Evolutionary conservation across 495 filamentous ascomycete species (phyloP).

Genomic region (Massariosphaeria phaeospora): DNA sequence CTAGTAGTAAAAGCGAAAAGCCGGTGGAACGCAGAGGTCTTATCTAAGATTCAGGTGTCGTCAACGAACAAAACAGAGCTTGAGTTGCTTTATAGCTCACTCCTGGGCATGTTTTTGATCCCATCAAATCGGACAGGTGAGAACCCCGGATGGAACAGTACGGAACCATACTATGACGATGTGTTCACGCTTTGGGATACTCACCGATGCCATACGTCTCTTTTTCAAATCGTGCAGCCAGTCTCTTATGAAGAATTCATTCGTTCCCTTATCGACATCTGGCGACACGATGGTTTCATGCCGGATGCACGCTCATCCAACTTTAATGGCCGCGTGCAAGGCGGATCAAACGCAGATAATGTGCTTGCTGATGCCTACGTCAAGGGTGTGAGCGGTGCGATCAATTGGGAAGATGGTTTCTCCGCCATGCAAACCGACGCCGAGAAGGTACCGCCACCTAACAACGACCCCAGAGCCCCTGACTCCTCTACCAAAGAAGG

Average conservation of each 20-base stretch:
- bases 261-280: conserved; percentile 67
- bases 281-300: conserved; percentile 58
- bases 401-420: conserved; percentile 68
- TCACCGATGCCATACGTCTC: conserved; percentile 59
- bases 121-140: conserved; percentile 69
- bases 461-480: conserved; percentile 55
- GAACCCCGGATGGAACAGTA: conserved; percentile 61
- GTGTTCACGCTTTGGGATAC: conserved; percentile 57
- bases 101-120: conserved; percentile 66
- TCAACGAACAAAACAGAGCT: conserved; percentile 53
- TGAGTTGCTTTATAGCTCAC: conserved; percentile 56
- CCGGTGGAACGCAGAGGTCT: conserved; percentile 56
- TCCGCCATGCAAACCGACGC: conserved; percentile 66
- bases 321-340: conserved; percentile 67
- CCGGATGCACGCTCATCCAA: conserved; percentile 49
- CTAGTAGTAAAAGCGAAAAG: conserved; percentile 48
- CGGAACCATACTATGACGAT: conserved; percentile 62
- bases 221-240: conserved; percentile 64
- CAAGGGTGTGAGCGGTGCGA: conserved; percentile 59
- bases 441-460: conserved; percentile 56
- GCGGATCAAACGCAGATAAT: conserved; percentile 69
- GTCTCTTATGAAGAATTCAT: conserved; percentile 59
- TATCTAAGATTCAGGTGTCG: conserved; percentile 58
- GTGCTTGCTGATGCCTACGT: conserved; percentile 71
- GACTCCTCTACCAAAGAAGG: conserved; percentile 66